These are phyloP conservation scores for Cordia subcordata DNA, from an alignment of 257 asterid genomes.

Conservation along the genomic window DNA sequence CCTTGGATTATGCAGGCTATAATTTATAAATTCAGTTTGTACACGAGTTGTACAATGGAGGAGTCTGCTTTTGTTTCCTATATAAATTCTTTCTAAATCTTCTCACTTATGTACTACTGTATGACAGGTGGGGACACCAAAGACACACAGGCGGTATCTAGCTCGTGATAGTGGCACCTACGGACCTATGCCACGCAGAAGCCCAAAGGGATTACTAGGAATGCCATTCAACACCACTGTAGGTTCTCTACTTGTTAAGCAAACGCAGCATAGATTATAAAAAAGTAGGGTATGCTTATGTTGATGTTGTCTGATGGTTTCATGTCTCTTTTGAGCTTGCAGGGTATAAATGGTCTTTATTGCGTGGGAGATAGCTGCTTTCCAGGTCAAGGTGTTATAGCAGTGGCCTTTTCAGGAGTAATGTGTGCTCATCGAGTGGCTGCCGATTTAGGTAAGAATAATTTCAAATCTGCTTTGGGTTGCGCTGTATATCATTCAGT, in stretches of 20 bases:
- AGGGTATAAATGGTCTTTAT: slow-evolving; percentile 85
- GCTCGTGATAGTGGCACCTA: slow-evolving; percentile 98
- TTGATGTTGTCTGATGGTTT: slow-evolving; percentile 4
- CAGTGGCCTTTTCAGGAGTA: slow-evolving; percentile 97
- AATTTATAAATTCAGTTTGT: not conserved
- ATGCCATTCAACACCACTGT: slow-evolving; percentile 99
- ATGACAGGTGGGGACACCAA: slow-evolving; percentile 95
- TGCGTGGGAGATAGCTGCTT: slow-evolving; percentile 99
- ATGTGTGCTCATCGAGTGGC: slow-evolving; percentile 99
- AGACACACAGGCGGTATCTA: slow-evolving; percentile 87
- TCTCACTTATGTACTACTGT: slow-evolving; percentile 7
- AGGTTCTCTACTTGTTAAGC: slow-evolving; percentile 13
- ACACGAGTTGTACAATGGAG: not conserved
- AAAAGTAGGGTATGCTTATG: not conserved
- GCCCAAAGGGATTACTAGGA: slow-evolving; percentile 84
- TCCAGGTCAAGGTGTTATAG: slow-evolving; percentile 99
- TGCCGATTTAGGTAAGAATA: slow-evolving; percentile 72
- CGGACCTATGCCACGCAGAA: slow-evolving; percentile 85
- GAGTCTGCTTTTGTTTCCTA: not conserved
- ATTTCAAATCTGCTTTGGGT: too few species aligned
- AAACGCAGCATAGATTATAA: not conserved
- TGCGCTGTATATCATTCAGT: too few species aligned
- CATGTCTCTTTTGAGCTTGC: slow-evolving; percentile 23
- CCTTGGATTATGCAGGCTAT: too few species aligned
- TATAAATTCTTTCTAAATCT: slow-evolving; percentile 5